Evolutionary conservation across 116 monocot genomes (phyloP).

Genomic region (Posidonia oceanica): DNA sequence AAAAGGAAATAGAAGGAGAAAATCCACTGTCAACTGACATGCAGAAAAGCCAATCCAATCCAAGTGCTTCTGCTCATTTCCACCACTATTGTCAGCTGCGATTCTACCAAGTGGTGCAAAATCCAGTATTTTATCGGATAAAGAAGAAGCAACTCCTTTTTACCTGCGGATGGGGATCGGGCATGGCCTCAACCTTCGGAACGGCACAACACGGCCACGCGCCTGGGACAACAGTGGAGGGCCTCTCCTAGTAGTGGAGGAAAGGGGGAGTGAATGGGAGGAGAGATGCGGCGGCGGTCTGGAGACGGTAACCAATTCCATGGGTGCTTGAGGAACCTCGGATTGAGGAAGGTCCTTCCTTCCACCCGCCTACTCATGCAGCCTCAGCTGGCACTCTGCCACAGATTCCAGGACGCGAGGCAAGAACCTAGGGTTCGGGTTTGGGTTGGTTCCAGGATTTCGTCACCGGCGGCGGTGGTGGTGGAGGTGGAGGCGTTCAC

Average conservation of each 20-base stretch:
- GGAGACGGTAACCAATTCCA: constrained; percentile 38
- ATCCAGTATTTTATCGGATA: background rate
- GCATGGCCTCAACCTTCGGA: constrained; percentile 7
- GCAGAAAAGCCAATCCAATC: no score
- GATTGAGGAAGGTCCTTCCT: constrained; percentile 12
- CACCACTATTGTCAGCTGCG: no score
- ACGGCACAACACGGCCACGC: background rate
- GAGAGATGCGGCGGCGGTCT: constrained; percentile 1
- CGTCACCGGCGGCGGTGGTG: background rate
- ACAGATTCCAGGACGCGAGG: background rate
- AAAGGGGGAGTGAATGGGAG: constrained; percentile 1
- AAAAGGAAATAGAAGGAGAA: no score
- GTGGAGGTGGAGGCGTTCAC: background rate
- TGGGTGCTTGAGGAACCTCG: constrained; percentile 47
- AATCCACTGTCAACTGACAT: no score
- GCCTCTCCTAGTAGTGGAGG: background rate
- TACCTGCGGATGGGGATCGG: constrained; percentile 11
- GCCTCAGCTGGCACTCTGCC: constrained; percentile 9
- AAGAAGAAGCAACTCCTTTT: background rate
- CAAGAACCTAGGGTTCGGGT: background rate
- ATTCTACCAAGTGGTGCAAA: no score
- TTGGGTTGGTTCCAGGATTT: background rate
- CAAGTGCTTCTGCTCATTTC: no score
- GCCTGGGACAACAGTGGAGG: constrained; percentile 6
- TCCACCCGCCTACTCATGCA: constrained; percentile 42